Base-by-base conservation (phyloP, 2,329 filamentous ascomycete genomes). In the Chaetomium sp. region DNA sequence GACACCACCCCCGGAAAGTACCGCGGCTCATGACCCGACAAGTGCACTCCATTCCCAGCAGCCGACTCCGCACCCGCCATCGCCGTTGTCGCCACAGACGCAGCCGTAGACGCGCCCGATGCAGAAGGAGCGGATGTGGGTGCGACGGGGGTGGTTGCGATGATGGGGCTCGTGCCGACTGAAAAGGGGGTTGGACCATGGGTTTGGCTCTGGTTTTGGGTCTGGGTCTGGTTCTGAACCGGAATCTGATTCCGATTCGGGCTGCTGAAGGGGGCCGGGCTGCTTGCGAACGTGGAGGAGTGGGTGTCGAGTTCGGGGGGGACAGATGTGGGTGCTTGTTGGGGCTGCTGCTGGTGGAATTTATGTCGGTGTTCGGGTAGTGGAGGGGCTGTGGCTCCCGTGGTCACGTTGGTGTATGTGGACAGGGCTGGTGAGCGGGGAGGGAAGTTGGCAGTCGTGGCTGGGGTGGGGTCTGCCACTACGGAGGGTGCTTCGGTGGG, bases 1-100 rank as follows among this genome's bases (percentile, higher is more conserved):
- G 77, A 76, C 45, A 90, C 78, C 36, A 91, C 79, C 0, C 87
- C 87, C 0, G 88, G 88, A 61, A 89, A 88, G 59, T 89, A 82
- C 59, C 77, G 79, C 9, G 86, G 87, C 68, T 89, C 86, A 47
- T 71, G 68, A 27, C 57, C 59, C 36, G 59, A 62, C 36, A 64
- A 56, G 19, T 67, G 61, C 37, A 57, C 27, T 14, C n/a, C 19
- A 6, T 33, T n/a, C n/a, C 64, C 61, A 27, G 53, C 35, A 62
- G 71, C 66, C 35, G 68, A 65, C 52, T 76, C 71, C 6, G 44
- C 55, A 32, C 59, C n/a, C 50, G 55, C 34, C 58, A 59, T 12
- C 54, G 35, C 52, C 52, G 32, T 63, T 44, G 27, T 48, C 5
- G 34, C n/a, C 32, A 36, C 53, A 14, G 50, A 47, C 32, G 62